These are phyloP conservation scores for Epichloe sylvatica DNA, from an alignment of 2,329 filamentous ascomycete genomes.

Conservation along the genomic window DNA sequence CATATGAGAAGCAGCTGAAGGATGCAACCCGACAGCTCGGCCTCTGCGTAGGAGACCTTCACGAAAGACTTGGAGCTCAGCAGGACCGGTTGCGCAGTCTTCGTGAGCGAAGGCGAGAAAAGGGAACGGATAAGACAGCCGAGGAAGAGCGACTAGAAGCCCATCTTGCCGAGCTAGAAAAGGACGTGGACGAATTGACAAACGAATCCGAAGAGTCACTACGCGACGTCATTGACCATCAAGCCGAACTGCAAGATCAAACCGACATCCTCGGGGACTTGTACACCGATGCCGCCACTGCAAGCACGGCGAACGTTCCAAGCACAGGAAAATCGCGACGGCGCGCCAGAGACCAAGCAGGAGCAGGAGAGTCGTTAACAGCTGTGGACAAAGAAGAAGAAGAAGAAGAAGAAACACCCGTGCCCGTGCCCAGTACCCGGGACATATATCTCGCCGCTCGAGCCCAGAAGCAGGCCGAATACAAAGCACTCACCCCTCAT, in stretches of 20 bases:
- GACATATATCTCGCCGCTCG: conserved; percentile 24
- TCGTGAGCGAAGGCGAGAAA: conserved; percentile 23
- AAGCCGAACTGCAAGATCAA: conserved; percentile 36
- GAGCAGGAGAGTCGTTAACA: background rate
- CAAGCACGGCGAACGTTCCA: conserved; percentile 1
- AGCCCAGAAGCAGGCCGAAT: conserved; percentile 26
- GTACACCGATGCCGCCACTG: conserved; percentile 14
- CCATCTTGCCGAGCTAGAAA: conserved; percentile 26
- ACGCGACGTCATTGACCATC: conserved; percentile 35
- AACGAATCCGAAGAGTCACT: conserved; percentile 31
- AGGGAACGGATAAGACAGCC: conserved; percentile 20
- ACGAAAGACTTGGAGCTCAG: conserved; percentile 31
- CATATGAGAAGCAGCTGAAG: conserved; percentile 33
- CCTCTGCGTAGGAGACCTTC: conserved; percentile 32
- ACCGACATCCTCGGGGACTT: conserved; percentile 24
- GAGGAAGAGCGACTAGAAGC: conserved; percentile 25
- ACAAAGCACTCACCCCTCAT: conserved; percentile 26
- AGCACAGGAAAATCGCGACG: conserved; percentile 7
- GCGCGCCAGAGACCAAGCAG: conserved; percentile 5
- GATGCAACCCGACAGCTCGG: conserved; percentile 30
- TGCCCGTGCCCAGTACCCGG: conserved; percentile 13
- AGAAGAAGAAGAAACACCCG: conserved; percentile 11
- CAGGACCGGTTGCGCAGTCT: conserved; percentile 19
- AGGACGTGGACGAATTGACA: conserved; percentile 28
- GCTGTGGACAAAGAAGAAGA: conserved; percentile 5